Percentiles rank a stretch among this genome's conserved stretches.
phyloP scores from a whole-genome alignment of 2,329 filamentous ascomycete species.

The Fusarium lateritium region DNA sequence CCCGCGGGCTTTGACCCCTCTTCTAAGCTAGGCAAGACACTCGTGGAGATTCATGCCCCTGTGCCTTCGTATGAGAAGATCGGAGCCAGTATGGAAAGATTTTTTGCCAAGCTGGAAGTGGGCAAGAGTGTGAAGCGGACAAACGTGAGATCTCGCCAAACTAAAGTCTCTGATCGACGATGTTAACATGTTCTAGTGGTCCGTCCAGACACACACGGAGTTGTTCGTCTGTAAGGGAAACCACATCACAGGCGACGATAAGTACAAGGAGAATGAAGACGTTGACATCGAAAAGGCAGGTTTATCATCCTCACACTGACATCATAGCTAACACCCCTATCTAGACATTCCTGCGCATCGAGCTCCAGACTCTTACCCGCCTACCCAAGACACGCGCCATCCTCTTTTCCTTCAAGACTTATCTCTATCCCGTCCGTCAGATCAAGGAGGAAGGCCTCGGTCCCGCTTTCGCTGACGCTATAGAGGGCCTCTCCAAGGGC shows the following conservation, averaged over 20 bases:
- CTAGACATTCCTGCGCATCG: slow-evolving; percentile 40
- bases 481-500: slow-evolving; percentile 33
- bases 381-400: slow-evolving; percentile 35
- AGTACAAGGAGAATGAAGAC: slow-evolving; percentile 14
- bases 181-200: slow-evolving; percentile 38
- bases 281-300: slow-evolving; percentile 26
- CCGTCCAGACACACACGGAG: slow-evolving; percentile 41
- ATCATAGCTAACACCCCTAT: not conserved
- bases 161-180: rapidly evolving
- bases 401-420: slow-evolving; percentile 41
- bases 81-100: slow-evolving; percentile 68
- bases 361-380: slow-evolving; percentile 35
- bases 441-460: slow-evolving; percentile 36
- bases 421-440: slow-evolving; percentile 36
- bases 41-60: slow-evolving; percentile 59
- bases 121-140: slow-evolving; percentile 65
- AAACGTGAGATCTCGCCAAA: slow-evolving; percentile 56
- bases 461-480: slow-evolving; percentile 35
- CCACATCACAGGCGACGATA: slow-evolving; percentile 36
- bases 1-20: slow-evolving; percentile 68
- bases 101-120: slow-evolving; percentile 63
- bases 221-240: slow-evolving; percentile 36
- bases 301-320: rapidly evolving
- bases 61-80: slow-evolving; percentile 71
- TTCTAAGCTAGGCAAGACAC: slow-evolving; percentile 63